Base-by-base conservation (phyloP, 2,329 filamentous ascomycete genomes). In the Diaporthe helianthi region DNA sequence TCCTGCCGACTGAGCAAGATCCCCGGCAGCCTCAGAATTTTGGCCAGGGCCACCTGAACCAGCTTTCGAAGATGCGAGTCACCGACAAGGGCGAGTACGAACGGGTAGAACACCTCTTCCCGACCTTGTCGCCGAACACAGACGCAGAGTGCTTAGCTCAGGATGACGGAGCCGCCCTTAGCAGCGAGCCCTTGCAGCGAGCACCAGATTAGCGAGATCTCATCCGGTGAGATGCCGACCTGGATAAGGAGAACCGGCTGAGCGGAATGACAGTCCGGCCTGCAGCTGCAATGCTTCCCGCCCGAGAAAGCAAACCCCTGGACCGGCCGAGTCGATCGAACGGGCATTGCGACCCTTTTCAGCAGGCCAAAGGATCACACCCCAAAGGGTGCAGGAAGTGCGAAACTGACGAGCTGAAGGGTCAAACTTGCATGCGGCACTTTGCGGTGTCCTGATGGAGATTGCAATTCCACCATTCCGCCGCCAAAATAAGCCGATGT, bases 141-240 rank as follows among this genome's bases (percentile, higher is more conserved):
- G 24, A 33, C 44, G 36, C 58, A 47, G n/a, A 29, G 29, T 63
- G 58, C 44, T 15, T 19, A 63, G 29, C 44, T 36, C 44, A 26
- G 29, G 58, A 63, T 63, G 58, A 63, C 58, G 58, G 58, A 49
- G 58, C 29, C 29, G n/a, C 8, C 29, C 29, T 49, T 63, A 44
- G 58, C 49, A 65, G 36, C 36, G 33, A 22, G 36, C 58, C 65
- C 65, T 60, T 68, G 65, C 69, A 68, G 69, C 52, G 46, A 54
- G 51, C 52, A 53, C 26, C 65, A 71, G 69, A 71, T 71, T 71
- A 68, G 69, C 69, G 69, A 71, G 65, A 65, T 60, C 69, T 53
- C 38, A 53, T 33, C 63, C 36, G 49, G 63, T 65, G 63, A 46
- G 36, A 44, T 53, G 38, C 36, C 49, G 36, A 44, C 51, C 38